Evolutionary conservation across 257 asterid genomes (phyloP), one percentile per base, ranked within the genome.

Genomic region (Eucommia ulmoides): DNA sequence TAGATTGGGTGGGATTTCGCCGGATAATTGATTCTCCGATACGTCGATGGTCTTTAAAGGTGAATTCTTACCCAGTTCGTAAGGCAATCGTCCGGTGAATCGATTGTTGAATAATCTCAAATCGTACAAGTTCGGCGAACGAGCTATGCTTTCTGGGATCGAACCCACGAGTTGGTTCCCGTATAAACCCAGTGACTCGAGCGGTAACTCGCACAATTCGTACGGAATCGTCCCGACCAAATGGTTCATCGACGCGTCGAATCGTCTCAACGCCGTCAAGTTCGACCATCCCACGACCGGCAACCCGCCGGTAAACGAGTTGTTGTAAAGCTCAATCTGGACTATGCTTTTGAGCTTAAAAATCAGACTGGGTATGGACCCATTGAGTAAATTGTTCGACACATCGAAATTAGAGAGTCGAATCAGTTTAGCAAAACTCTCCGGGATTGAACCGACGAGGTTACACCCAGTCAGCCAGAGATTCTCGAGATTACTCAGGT

Each of bases 241-340:
- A 8, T 18, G 20, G 56, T 88, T 88, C 74, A 61, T 64, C 0
- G 97, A 79, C 1, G 67, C 82, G 25, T 88, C 97, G 5, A 88
- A 59, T 52, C 84, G 66, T 56, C 88, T 70, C 74, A 88, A 74
- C 59, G 21, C 47, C 0, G 93, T 84, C 74, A 88, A 54, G 56
- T 79, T 81, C 45, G 75, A 74, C 97, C 97, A 88, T 45, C 88
- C 82, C n/a, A n/a, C n/a, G 21, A 2, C 19, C 11, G 95, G 84
- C 59, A 88, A 58, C 0, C 24, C 41, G 23, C 95, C 93, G 7
- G 65, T 53, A 19, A 88, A 69, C 16, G 66, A 58, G 72, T 88
- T 88, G 52, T 71, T 66, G 55, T 47, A 88, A 18, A 88, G 62
- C 78, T 88, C 97, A 20, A 88, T 53, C 55, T 88, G 97, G 11